Conservation (phyloP, 2,329 filamentous ascomycete species). For the Trichoderma sp. region DNA sequence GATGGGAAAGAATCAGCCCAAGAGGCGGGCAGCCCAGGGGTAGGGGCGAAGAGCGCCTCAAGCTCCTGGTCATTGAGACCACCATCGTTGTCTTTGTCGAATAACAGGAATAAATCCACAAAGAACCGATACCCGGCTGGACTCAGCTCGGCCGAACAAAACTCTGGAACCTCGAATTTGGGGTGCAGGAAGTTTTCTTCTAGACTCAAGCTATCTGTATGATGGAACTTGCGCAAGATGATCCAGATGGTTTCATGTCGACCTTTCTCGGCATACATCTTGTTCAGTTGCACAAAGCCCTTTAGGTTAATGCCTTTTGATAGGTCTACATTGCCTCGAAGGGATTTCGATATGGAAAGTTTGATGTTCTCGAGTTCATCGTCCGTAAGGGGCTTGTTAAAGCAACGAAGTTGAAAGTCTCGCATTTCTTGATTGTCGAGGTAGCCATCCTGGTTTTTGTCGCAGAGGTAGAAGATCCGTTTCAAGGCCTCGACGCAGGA, state of each 20-base stretch:
- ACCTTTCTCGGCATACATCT: constrained; percentile 94
- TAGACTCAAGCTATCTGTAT: constrained; percentile 90
- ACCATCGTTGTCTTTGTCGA: constrained; percentile 96
- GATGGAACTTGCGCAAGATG: constrained; percentile 89
- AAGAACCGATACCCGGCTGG: constrained; percentile 96
- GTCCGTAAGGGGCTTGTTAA: constrained; percentile 77
- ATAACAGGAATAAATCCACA: constrained; percentile 89
- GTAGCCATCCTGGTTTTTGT: constrained; percentile 93
- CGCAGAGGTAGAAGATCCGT: constrained; percentile 91
- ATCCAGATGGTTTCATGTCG: constrained; percentile 98
- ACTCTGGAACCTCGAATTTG: constrained; percentile 90
- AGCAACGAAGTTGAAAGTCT: constrained; percentile 87
- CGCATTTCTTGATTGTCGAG: constrained; percentile 87
- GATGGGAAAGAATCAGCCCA: constrained; percentile 92
- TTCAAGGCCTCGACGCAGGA: constrained; percentile 81
- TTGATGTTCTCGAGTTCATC: constrained; percentile 92
- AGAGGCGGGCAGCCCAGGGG: constrained; percentile 79
- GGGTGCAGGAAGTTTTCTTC: constrained; percentile 90
- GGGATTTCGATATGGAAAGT: constrained; percentile 69
- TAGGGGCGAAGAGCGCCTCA: constrained; percentile 83
- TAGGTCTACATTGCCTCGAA: constrained; percentile 59
- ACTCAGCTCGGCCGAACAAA: constrained; percentile 88
- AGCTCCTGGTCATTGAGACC: constrained; percentile 85
- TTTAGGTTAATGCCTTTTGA: constrained; percentile 73
- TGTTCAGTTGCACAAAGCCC: constrained; percentile 88